These are phyloP conservation scores for Blastomyces parvus DNA, from an alignment of 2,329 filamentous ascomycete species.

Conservation along the genomic window DNA sequence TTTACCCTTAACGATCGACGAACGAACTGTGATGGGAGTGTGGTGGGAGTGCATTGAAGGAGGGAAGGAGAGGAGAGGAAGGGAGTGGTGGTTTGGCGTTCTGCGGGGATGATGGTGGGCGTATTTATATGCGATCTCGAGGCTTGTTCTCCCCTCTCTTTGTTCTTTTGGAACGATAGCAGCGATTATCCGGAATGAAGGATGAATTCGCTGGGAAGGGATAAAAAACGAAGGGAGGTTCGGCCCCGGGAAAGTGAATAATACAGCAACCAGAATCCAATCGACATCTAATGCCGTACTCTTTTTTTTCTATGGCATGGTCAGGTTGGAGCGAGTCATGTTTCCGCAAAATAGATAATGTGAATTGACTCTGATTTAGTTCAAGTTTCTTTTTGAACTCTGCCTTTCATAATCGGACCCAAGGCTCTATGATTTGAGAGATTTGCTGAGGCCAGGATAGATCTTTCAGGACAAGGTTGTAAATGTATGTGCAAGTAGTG, in stretches of 20 bases:
- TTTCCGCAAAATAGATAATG: slow-evolving; percentile 1
- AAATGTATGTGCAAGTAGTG: background rate
- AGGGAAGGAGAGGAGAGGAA: background rate
- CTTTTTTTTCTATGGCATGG: background rate
- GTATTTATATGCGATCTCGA: background rate
- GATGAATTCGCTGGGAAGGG: background rate
- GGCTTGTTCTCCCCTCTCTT: background rate
- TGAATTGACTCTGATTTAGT: slow-evolving; percentile 2
- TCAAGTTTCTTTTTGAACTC: background rate
- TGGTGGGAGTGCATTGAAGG: background rate
- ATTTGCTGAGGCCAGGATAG: background rate
- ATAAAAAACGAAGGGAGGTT: background rate
- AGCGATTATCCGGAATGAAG: slow-evolving; percentile 1
- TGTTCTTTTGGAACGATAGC: background rate
- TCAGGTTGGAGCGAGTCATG: background rate
- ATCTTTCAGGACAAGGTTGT: background rate
- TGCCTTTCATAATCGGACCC: background rate
- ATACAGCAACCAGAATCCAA: background rate
- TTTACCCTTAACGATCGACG: slow-evolving; percentile 1
- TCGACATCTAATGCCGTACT: background rate
- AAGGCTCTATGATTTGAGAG: background rate
- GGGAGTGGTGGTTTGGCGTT: background rate
- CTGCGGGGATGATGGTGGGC: background rate
- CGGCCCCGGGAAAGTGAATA: background rate
- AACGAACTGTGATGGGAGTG: slow-evolving; percentile 1